Evolutionary conservation across 148 eudicot genomes (phyloP).

Genomic region (Rhododendron williamsianum): DNA sequence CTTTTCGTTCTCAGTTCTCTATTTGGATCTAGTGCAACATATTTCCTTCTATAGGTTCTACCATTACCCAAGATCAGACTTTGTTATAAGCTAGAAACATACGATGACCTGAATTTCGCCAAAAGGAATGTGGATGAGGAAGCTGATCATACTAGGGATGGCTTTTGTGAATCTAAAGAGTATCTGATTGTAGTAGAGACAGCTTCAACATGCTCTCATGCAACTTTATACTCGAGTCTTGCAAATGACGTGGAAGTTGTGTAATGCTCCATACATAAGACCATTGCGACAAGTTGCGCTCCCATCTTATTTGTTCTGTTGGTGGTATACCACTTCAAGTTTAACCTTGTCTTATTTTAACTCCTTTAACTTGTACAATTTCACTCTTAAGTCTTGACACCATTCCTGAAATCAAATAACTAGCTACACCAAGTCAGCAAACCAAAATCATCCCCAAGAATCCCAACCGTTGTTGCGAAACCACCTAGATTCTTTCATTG

Average conservation of each 20-base stretch:
- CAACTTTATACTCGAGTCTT: not conserved
- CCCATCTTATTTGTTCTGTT: not conserved
- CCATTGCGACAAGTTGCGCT: not conserved
- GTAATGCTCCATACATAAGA: not conserved
- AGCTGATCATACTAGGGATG: not conserved
- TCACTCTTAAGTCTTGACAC: not conserved
- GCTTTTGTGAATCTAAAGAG: not conserved
- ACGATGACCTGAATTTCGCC: not conserved
- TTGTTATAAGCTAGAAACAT: not conserved
- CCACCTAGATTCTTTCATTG: not conserved
- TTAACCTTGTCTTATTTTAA: not conserved
- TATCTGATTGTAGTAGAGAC: not conserved
- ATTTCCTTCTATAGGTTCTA: not conserved
- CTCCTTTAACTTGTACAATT: not conserved
- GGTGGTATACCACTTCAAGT: not conserved
- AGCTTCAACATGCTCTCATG: not conserved
- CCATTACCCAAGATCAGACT: not conserved
- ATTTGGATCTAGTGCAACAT: not conserved
- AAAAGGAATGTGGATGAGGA: not conserved
- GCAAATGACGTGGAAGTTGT: not conserved
- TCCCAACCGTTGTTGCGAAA: not conserved
- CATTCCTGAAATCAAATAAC: not conserved
- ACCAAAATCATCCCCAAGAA: not conserved
- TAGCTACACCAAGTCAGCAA: not conserved
- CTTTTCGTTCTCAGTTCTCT: not conserved